phyloP scores from a whole-genome alignment of 139 green algal genomes.

The Chlamydomonas sp. region DNA sequence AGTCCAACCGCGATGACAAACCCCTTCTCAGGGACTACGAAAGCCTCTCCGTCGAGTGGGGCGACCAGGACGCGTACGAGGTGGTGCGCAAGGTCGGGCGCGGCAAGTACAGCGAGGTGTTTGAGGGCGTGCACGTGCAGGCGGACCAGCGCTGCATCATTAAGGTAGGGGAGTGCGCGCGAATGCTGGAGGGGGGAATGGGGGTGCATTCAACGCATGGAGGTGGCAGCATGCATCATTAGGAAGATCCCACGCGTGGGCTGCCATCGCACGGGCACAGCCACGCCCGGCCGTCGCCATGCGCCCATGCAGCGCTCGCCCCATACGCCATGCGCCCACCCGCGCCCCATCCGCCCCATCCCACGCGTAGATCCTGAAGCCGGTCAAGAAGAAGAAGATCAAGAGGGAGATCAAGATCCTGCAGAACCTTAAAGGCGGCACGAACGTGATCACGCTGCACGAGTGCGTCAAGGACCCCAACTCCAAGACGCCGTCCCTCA shows the following conservation, averaged over 20 bases:
- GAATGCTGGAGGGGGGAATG: slow-evolving; percentile 88
- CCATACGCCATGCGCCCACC: no score
- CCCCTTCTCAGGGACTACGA: slow-evolving; percentile 17
- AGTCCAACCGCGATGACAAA: slow-evolving; percentile 9
- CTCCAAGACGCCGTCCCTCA: slow-evolving; percentile 86
- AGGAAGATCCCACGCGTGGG: no score
- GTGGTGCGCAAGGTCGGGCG: slow-evolving; percentile 91
- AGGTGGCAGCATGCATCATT: no score
- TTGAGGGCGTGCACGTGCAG: slow-evolving; percentile 83
- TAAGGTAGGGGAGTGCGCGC: no score
- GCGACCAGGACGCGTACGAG: slow-evolving; percentile 91
- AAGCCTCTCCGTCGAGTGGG: slow-evolving; percentile 2
- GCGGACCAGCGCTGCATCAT: slow-evolving; percentile 83
- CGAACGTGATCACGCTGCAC: slow-evolving; percentile 96
- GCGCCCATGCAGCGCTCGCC: no score
- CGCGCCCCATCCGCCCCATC: no score
- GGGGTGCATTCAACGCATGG: no score
- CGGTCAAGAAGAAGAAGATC: slow-evolving; percentile 56
- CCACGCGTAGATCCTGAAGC: slow-evolving; percentile 18
- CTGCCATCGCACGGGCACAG: no score
- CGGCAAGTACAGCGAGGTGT: slow-evolving; percentile 99
- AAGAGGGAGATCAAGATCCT: slow-evolving; percentile 96
- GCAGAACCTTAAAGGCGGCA: slow-evolving; percentile 87
- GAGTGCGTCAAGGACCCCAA: slow-evolving; percentile 91
- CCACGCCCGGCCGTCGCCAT: no score